These are phyloP conservation scores for Gossypium mustelinum DNA, from an alignment of 345 rosid species.

Conservation along the genomic window DNA sequence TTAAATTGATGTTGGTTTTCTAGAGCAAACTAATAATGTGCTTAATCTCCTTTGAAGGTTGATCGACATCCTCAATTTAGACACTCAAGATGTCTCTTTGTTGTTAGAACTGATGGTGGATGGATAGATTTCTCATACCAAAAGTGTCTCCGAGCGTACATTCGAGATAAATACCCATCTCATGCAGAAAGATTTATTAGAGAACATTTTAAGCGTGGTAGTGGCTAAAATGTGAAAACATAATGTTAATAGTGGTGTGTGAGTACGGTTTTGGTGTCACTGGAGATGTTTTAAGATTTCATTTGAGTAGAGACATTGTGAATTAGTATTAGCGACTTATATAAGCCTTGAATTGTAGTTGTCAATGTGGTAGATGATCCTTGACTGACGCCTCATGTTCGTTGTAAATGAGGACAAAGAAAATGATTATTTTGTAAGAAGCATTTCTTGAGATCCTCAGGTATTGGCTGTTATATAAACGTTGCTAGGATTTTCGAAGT, in stretches of 20 bases:
- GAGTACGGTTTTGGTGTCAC: conserved; percentile 6
- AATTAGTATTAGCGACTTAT: background rate
- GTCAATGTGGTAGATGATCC: conserved; percentile 32
- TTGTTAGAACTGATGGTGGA: conserved; percentile 87
- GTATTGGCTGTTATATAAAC: background rate
- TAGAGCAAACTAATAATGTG: conserved; percentile 19
- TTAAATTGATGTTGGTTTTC: conserved; percentile 1
- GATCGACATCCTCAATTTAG: conserved; percentile 86
- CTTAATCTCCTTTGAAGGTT: conserved; percentile 44
- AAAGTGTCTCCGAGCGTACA: conserved; percentile 79
- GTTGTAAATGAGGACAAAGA: conserved; percentile 26
- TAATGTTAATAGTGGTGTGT: conserved; percentile 3
- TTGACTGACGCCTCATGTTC: conserved; percentile 26
- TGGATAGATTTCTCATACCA: conserved; percentile 98
- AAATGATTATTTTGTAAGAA: conserved; percentile 25
- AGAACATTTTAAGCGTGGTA: conserved; percentile 66
- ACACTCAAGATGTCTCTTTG: conserved; percentile 79
- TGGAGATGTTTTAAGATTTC: background rate
- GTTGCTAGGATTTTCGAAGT: background rate
- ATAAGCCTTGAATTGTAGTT: conserved; percentile 20
- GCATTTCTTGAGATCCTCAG: conserved; percentile 8
- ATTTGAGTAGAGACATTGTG: background rate
- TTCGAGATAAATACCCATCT: conserved; percentile 61
- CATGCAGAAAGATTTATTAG: conserved; percentile 75
- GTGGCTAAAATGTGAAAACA: conserved; percentile 28